phyloP scores from a whole-genome alignment of 306 rosid species.

The Ammopiptanthus mongolicus region DNA sequence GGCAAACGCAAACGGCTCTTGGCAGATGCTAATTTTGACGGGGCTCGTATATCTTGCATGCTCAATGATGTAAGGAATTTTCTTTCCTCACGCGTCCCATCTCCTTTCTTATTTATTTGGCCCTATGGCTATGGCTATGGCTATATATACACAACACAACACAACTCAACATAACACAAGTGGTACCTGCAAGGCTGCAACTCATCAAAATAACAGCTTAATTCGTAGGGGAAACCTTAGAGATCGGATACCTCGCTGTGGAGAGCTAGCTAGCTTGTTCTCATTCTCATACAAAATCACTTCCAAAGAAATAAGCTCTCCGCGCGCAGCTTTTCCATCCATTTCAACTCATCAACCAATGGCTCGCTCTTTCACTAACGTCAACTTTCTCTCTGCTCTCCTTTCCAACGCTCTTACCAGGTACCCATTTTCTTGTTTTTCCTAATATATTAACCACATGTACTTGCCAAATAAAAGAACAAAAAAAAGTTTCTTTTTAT shows the following conservation, averaged over 20 bases:
- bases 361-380: conserved; percentile 84
- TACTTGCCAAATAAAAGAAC: not conserved
- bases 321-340: conserved; percentile 3
- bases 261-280: not conserved
- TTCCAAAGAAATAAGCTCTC: conserved; percentile 17
- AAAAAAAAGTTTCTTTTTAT: not conserved
- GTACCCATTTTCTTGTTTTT: conserved; percentile 21
- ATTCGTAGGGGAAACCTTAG: not conserved
- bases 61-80: too few relatives aligned
- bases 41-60: too few relatives aligned
- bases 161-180: too few relatives aligned
- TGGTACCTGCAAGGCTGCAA: not conserved
- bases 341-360: conserved; percentile 26
- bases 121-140: too few relatives aligned
- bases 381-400: conserved; percentile 52
- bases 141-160: too few relatives aligned
- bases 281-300: not conserved
- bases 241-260: not conserved
- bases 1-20: too few relatives aligned
- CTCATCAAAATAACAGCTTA: not conserved
- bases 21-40: too few relatives aligned
- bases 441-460: not conserved
- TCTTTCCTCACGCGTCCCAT: not conserved
- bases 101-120: too few relatives aligned
- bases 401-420: conserved; percentile 45